Base-by-base conservation (phyloP, 2,329 filamentous ascomycete genomes). In the Verruconis gallopava region DNA sequence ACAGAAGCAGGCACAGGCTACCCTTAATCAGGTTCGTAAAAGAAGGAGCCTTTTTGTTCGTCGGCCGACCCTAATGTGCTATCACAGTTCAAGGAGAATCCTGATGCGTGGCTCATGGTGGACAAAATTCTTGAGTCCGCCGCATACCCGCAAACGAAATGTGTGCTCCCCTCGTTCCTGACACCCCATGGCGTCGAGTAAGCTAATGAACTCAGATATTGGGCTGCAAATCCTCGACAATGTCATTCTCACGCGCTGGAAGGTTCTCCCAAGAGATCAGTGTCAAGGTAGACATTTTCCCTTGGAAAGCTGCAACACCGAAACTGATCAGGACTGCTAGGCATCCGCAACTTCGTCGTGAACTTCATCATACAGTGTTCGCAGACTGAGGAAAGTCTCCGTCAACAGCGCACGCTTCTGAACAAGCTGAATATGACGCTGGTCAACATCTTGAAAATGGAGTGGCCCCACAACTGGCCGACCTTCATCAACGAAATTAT, bases 401-500 rank as follows among this genome's bases (percentile, higher is more conserved):
- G 80, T 61, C 69, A 75, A 53, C 81, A 96, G 64, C 81, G 84
- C 57, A 88, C 88, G 22, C 77, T 98, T 46, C 71, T 98, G 57
- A 96, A 96, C 74, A 98, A 98, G 71, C 79, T 98, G 48, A 98
- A 98, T 58, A 75, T 98, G 54, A 89, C 96, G 45, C 81, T 98
- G 49, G 85, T 98, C 53, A 95, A 88, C 44, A 89, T 98, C 49
- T 71, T 98, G 57, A 98, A 98, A 72, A 91, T 98, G 66, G 91
- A 98, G 65, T 98, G 91, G 91, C 91, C 91, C 44, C 89, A 96
- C 66, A 93, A 98, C 71, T 98, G 93, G 91, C 91, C 93, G 9
- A 94, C 86, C 15, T 98, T 98, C 65, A 96, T 98, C 73, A 96
- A 96, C 70, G 91, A 98, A 69, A 98, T 98, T 63, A 86, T 98